phyloP scores from a whole-genome alignment of 106 monocot genomes.

The Xerophyta viscosa region DNA sequence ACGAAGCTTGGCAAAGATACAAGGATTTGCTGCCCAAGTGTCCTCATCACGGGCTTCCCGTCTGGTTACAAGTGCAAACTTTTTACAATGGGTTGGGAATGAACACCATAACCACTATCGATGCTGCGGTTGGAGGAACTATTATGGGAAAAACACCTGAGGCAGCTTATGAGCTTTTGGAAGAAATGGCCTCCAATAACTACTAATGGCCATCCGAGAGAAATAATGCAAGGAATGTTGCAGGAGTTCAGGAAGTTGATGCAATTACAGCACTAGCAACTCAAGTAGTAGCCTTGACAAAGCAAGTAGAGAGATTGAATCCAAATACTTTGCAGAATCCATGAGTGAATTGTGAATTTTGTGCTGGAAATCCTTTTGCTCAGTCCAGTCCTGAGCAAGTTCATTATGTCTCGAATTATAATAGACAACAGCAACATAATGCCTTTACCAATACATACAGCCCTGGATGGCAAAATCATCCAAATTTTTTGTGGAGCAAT shows the following conservation, averaged over 20 bases:
- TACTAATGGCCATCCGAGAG: slow-evolving; percentile 2
- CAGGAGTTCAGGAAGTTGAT: slow-evolving; percentile 1
- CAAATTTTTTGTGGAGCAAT: background rate
- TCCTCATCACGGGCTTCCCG: slow-evolving; percentile 1
- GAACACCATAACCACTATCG: background rate
- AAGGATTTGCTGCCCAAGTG: slow-evolving; percentile 6
- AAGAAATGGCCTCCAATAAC: slow-evolving; percentile 5
- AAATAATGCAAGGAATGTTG: background rate
- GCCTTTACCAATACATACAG: background rate
- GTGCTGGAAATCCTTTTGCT: background rate
- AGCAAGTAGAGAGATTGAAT: background rate
- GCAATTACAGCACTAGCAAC: background rate
- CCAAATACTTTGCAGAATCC: background rate
- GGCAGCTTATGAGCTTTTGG: slow-evolving; percentile 5
- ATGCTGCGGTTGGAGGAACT: background rate
- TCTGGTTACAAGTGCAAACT: slow-evolving; percentile 4
- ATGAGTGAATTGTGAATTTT: background rate
- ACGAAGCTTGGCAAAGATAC: slow-evolving; percentile 7
- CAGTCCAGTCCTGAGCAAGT: background rate
- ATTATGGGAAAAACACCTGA: background rate
- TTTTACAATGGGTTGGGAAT: background rate
- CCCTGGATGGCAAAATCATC: slow-evolving; percentile 2
- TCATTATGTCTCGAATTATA: background rate
- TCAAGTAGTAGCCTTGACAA: background rate
- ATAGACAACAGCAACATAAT: background rate